Base-by-base conservation (phyloP, 306 rosid species). In the Prinsepia uniflora region DNA sequence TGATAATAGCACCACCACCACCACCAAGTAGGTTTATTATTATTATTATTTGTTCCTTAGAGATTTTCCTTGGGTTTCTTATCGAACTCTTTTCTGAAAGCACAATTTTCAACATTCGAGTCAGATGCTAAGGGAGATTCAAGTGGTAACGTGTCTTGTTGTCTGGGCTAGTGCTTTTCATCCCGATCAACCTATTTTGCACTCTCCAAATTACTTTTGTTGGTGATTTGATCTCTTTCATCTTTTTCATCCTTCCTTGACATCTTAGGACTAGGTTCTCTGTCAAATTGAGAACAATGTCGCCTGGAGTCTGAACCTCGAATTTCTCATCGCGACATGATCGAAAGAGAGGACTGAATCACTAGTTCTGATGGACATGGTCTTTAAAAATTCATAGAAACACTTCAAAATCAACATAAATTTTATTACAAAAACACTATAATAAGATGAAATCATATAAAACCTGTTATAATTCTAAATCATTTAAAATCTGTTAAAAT, bases 251-350 rank as follows among this genome's bases (percentile, higher is more conserved):
- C 92, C 82, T 91, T 94, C 86, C 88, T 89, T 44, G 81, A 81
- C 79, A 89, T 83, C 87, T 86, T 90, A 20, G 92, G 89, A 78
- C 97, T 90, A 68, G 90, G 80, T 63, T 90, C 87, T 72, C 87
- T 81, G 76, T 88, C 97, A 71, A 89, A 83, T 64, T 85, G 80
- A 41, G 97, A 89, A 73, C 82, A 90, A 63, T 84, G 86, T 58
- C 92, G 90, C 69, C 63, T 87, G 6, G 94, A 83, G 75, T 86
- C 89, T 36, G 88, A 88, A 46, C 90, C 81, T 40, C 88, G 87
- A 79, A 18, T 41, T 75, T 85, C 93, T 66, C 91, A 90, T 73
- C 76, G 87, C 72, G 97, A 90, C 97, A 90, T 86, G 6, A 15
- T 6, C n/a, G 30, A 30, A 24, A 68, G 73, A 68, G 44, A 1